A percentile compares a stretch with the other conserved stretches of the same genome.
Evolutionary conservation across 768 basidiomycete species (phyloP).

Genomic region (Boletus barrowsii): DNA sequence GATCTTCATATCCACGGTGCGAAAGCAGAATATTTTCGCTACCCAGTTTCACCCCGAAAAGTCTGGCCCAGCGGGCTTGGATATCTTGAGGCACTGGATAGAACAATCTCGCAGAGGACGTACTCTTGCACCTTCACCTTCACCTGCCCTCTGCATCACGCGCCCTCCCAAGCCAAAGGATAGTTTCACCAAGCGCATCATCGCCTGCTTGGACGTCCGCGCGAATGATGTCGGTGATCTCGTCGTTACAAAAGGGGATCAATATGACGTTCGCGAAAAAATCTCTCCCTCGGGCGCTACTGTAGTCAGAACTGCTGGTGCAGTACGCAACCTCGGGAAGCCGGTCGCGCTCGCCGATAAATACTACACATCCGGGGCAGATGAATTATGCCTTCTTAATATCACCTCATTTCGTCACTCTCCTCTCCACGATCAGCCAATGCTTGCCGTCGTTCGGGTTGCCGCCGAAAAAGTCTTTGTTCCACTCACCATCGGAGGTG

Average conservation of each 20-base stretch:
- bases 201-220: slow-evolving; percentile 97
- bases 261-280: slow-evolving; percentile 96
- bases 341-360: slow-evolving; percentile 86
- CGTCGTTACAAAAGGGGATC: slow-evolving; percentile 98
- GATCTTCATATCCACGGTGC: slow-evolving; percentile 82
- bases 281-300: slow-evolving; percentile 22
- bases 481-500: slow-evolving; percentile 97
- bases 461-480: slow-evolving; percentile 91
- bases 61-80: slow-evolving; percentile 83
- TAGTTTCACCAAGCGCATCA: slow-evolving; percentile 87
- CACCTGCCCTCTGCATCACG: slow-evolving; percentile 22
- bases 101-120: slow-evolving; percentile 46
- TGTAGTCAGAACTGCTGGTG: slow-evolving; percentile 54
- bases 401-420: slow-evolving; percentile 99
- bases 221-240: slow-evolving; percentile 95
- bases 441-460: slow-evolving; percentile 91
- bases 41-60: slow-evolving; percentile 99
- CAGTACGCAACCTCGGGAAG: slow-evolving; percentile 95
- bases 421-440: slow-evolving; percentile 93
- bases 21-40: slow-evolving; percentile 81
- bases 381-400: slow-evolving; percentile 96
- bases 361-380: slow-evolving; percentile 87
- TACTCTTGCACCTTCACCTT: slow-evolving; percentile 28
- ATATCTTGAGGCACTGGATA: slow-evolving; percentile 80
- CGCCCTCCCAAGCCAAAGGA: slow-evolving; percentile 47